These are phyloP conservation scores for Pulveroboletus ravenelii DNA, from an alignment of 768 basidiomycete genomes.

Conservation along the genomic window DNA sequence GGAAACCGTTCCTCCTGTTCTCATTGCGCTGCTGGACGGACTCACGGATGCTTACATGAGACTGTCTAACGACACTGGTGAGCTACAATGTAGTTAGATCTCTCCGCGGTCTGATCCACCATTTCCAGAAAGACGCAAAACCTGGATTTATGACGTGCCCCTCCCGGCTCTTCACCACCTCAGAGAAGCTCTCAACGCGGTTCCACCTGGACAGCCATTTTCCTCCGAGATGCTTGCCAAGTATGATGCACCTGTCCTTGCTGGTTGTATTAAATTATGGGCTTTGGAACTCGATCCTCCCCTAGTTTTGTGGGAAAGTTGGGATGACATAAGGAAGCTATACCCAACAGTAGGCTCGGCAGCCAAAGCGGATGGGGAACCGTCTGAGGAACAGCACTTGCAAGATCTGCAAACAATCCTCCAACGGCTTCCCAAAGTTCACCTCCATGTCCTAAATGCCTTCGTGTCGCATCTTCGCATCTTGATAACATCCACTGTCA, in stretches of 20 bases:
- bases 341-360: slow-evolving; percentile 73
- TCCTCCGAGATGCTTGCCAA: slow-evolving; percentile 55
- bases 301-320: slow-evolving; percentile 78
- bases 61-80: slow-evolving; percentile 61
- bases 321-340: slow-evolving; percentile 86
- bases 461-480: slow-evolving; percentile 72
- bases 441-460: slow-evolving; percentile 75
- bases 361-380: slow-evolving; percentile 47
- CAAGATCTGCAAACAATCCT: slow-evolving; percentile 59
- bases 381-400: slow-evolving; percentile 55
- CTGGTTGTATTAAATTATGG: slow-evolving; percentile 85
- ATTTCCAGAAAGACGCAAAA: slow-evolving; percentile 68
- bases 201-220: slow-evolving; percentile 47
- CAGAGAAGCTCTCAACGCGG: slow-evolving; percentile 74
- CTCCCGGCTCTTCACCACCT: slow-evolving; percentile 79
- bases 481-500: slow-evolving; percentile 62
- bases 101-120: background rate
- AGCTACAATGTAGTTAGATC: slow-evolving; percentile 18
- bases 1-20: slow-evolving; percentile 66
- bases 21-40: slow-evolving; percentile 60
- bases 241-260: slow-evolving; percentile 84
- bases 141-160: slow-evolving; percentile 95
- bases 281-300: slow-evolving; percentile 88
- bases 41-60: slow-evolving; percentile 59
- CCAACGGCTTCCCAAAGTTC: slow-evolving; percentile 69